phyloP scores from a whole-genome alignment of 495 filamentous ascomycete species.

The Apiosordaria backusii region DNA sequence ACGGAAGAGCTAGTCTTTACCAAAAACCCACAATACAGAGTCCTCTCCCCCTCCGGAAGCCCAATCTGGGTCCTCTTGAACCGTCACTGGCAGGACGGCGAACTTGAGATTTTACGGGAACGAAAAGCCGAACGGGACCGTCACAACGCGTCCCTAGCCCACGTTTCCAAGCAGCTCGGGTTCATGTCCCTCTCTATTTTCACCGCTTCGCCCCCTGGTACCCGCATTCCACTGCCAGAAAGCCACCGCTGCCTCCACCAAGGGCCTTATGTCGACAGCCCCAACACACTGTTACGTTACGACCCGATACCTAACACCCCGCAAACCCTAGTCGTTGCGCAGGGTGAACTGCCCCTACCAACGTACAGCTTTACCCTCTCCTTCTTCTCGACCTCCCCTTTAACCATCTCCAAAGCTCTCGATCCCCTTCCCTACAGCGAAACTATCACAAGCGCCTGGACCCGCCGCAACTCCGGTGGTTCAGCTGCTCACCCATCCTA shows the following conservation, averaged over 20 bases:
- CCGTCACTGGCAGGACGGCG: slow-evolving; percentile 66
- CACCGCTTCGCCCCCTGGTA: slow-evolving; percentile 55
- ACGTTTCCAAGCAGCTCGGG: slow-evolving; percentile 51
- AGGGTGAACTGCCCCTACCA: slow-evolving; percentile 67
- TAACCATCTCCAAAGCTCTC: slow-evolving; percentile 57
- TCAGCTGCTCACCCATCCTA: slow-evolving; percentile 73
- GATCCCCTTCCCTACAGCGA: slow-evolving; percentile 55
- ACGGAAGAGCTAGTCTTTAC: slow-evolving; percentile 62
- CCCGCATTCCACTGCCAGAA: slow-evolving; percentile 68
- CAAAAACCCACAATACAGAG: slow-evolving; percentile 77
- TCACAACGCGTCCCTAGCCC: slow-evolving; percentile 28
- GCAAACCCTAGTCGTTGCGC: slow-evolving; percentile 76
- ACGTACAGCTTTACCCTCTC: slow-evolving; percentile 81
- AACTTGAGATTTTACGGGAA: slow-evolving; percentile 41
- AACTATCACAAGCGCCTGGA: slow-evolving; percentile 65
- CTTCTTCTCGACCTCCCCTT: slow-evolving; percentile 61
- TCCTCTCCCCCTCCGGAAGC: slow-evolving; percentile 54
- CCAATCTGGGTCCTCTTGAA: slow-evolving; percentile 80
- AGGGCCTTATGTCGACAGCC: slow-evolving; percentile 86
- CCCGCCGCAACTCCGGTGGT: slow-evolving; percentile 73
- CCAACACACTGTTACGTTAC: slow-evolving; percentile 80
- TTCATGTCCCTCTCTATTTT: slow-evolving; percentile 88
- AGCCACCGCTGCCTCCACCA: slow-evolving; percentile 54
- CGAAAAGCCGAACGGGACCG: slow-evolving; percentile 26
- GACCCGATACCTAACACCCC: slow-evolving; percentile 54